Percentiles rank a stretch among this genome's conserved stretches.
Conservation (phyloP, 1,284 basidiomycete genomes). For the Cutaneotrichosporon mucoides region DNA sequence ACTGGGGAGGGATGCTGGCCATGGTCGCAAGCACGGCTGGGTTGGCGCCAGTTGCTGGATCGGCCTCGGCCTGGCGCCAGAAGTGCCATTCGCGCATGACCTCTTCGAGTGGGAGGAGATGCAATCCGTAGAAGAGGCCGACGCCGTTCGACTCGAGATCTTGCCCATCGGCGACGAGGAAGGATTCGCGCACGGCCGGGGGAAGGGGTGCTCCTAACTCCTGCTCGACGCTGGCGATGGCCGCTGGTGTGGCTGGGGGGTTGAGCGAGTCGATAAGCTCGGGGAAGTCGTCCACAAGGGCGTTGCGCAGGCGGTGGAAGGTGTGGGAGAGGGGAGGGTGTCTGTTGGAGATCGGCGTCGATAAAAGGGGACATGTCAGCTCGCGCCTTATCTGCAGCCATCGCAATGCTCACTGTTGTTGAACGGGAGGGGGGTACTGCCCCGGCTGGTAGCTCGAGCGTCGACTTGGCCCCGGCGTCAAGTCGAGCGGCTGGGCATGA, state of each 20-base stretch:
- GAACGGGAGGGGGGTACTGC: background rate
- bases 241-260: constrained; percentile 69
- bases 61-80: constrained; percentile 85
- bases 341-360: too few relatives aligned
- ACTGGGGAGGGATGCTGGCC: constrained; percentile 85
- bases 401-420: background rate
- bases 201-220: constrained; percentile 77
- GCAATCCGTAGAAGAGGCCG: constrained; percentile 81
- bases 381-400: too few relatives aligned
- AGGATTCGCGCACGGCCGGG: constrained; percentile 73
- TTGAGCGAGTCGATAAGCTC: constrained; percentile 88
- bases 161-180: constrained; percentile 76
- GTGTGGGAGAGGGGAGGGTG: constrained; percentile 70
- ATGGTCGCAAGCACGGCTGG: constrained; percentile 66
- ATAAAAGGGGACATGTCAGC: too few relatives aligned
- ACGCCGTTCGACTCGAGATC: constrained; percentile 65
- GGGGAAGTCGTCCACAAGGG: constrained; percentile 75
- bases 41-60: constrained; percentile 69
- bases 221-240: constrained; percentile 71
- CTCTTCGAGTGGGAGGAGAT: constrained; percentile 77
- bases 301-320: constrained; percentile 71
- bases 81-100: constrained; percentile 89
- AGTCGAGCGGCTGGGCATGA: background rate
- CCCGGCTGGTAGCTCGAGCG: constrained; percentile 6
- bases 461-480: constrained; percentile 1